Base-by-base conservation (phyloP, 2,329 filamentous ascomycete genomes). In the Bisporella sp. region DNA sequence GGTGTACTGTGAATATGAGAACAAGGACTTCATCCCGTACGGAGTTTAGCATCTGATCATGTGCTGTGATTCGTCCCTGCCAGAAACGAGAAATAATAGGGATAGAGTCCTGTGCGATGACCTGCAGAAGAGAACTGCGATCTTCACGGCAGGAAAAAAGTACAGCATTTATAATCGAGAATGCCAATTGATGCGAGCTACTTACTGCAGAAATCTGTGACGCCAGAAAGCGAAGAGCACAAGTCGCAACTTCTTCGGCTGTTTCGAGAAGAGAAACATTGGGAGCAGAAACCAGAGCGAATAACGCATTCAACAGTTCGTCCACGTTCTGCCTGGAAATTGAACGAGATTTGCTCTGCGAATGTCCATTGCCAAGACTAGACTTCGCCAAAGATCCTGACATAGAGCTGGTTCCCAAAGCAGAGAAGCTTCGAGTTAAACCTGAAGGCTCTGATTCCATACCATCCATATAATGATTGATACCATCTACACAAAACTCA, bases 11-110 rank as follows among this genome's bases (percentile, higher is more conserved):
- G 54, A 87, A 81, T 31, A 96, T 71, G 1, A 81, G 81, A 57
- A 82, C 82, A 33, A 95, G 73, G 65, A 96, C 85, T 65, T 90
- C 89, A 56, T 92, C 87, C 58, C 85, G 82, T 46, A 93, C 67
- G 1, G 74, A 74, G 54, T 77, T 81, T 8, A 66, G 47, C 61
- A 66, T 55, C 81, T 75, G 60, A 79, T 75, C 76, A 58, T 82
- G 75, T 11, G 78, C 76, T 30, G 77, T 68, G 43, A 79, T 78
- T 58, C 86, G 87, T n/a, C 79, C 77, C 56, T 82, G 75, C 91
- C 92, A 99, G 70, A 89, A 81, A 46, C 80, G 77, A 49, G 78
- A 80, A 56, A 96, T 81, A 42, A 91, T 67, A 1, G 88, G 85
- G 29, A 96, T 63, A 6, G 91, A 65, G 5, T 79, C 74, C 43